phyloP scores from a whole-genome alignment of 2,329 filamentous ascomycete species.

The Aureobasidium sp. region DNA sequence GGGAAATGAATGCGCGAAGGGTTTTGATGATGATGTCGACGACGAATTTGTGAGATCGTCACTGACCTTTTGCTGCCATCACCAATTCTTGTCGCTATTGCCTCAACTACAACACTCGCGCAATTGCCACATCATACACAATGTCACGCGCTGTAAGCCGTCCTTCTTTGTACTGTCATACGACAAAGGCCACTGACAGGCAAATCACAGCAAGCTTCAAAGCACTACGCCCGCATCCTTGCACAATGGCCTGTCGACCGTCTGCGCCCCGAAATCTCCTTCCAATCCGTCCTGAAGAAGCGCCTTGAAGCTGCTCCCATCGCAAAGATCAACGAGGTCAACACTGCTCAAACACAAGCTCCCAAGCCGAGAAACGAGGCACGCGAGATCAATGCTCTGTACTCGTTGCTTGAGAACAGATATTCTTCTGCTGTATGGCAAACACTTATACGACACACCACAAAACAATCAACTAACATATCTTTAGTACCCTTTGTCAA shows the following conservation, averaged over 20 bases:
- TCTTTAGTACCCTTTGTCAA: constrained; percentile 42
- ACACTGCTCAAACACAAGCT: constrained; percentile 10
- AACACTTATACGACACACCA: not conserved
- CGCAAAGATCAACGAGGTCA: constrained; percentile 15
- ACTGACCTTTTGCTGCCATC: not conserved
- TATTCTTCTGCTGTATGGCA: constrained; percentile 40
- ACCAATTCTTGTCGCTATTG: not conserved
- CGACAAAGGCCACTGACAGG: constrained; percentile 9
- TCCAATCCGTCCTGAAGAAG: constrained; percentile 37
- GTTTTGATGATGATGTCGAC: constrained; percentile 16
- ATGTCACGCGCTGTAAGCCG: constrained; percentile 11
- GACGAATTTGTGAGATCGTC: constrained; percentile 4
- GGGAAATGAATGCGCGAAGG: constrained; percentile 1
- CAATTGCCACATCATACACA: not conserved
- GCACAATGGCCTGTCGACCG: constrained; percentile 44
- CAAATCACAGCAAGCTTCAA: constrained; percentile 28
- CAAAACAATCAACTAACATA: not conserved
- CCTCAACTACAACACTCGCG: not conserved
- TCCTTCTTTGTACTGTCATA: not conserved
- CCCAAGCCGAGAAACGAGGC: constrained; percentile 28
- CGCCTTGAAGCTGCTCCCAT: constrained; percentile 31
- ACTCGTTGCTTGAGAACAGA: constrained; percentile 52
- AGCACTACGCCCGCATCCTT: constrained; percentile 45
- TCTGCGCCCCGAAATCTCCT: constrained; percentile 42
- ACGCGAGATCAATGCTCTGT: constrained; percentile 50